phyloP scores from a whole-genome alignment of 192 early-diverging fungal genomes.

The Gryganskiella cystojenkinii region DNA sequence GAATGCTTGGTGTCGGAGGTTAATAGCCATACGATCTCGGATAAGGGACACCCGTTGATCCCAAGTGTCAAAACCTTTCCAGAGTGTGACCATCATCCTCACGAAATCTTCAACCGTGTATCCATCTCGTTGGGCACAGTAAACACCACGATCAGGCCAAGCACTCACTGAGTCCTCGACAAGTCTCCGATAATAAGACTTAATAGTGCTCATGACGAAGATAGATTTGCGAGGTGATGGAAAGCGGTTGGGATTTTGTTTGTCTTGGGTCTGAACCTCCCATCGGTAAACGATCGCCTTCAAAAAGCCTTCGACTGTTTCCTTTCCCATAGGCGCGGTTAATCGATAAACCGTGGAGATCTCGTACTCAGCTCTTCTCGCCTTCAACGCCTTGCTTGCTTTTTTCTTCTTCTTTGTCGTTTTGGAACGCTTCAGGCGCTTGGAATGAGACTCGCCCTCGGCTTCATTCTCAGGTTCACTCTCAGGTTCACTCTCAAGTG shows the following conservation, averaged over 20 bases:
- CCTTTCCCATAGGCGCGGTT: background rate
- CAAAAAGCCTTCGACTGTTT: background rate
- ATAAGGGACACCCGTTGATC: too few species aligned
- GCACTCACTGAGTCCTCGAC: background rate
- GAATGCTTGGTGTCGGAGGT: slow-evolving; percentile 7
- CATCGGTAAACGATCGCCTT: slow-evolving; percentile 9
- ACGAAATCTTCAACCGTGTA: slow-evolving; percentile 4
- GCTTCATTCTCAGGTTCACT: too few species aligned
- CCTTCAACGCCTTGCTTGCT: too few species aligned
- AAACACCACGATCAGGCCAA: background rate
- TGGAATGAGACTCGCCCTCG: too few species aligned
- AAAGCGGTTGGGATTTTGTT: background rate
- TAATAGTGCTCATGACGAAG: background rate
- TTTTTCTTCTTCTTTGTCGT: too few species aligned
- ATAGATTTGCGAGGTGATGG: background rate
- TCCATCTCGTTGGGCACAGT: background rate
- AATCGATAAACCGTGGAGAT: too few species aligned
- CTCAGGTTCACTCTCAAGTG: too few species aligned
- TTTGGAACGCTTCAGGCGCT: too few species aligned
- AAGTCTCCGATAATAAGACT: background rate
- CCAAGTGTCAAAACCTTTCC: too few species aligned
- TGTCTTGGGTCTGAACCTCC: background rate
- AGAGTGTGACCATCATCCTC: too few species aligned
- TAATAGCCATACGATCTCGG: background rate
- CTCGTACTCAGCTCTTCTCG: too few species aligned